Percentiles rank a stretch among this genome's conserved stretches.
Evolutionary conservation across 352 stramenopile genomes (phyloP).

Genomic region (Aphanomyces invadans): DNA sequence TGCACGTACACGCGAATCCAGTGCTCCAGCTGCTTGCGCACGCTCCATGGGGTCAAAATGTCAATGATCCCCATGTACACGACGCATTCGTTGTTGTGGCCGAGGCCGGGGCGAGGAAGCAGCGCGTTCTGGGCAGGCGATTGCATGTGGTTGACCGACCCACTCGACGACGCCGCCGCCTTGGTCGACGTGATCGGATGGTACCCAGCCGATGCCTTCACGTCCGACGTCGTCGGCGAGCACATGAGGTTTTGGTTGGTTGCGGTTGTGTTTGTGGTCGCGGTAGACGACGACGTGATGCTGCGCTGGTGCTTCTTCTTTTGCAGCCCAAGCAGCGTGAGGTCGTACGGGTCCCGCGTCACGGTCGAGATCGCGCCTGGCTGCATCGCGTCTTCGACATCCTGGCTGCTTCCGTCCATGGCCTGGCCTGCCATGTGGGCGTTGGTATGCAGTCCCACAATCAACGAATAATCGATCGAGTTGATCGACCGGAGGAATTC

Average conservation of each 20-base stretch:
- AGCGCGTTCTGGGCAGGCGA: too few relatives aligned
- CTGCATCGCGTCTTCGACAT: background rate
- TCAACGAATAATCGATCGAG: conserved; percentile 96
- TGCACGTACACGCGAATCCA: conserved; percentile 76
- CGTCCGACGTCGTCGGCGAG: background rate
- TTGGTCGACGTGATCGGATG: conserved; percentile 4
- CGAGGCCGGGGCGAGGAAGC: background rate
- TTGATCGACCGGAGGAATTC: conserved; percentile 92
- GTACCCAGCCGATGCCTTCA: background rate
- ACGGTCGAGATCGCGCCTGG: background rate
- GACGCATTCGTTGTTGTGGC: conserved; percentile 44
- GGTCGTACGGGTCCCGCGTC: background rate
- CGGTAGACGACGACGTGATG: background rate
- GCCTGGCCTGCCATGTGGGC: background rate
- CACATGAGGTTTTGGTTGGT: background rate
- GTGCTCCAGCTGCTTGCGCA: conserved; percentile 88
- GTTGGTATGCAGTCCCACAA: conserved; percentile 82
- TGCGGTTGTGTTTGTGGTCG: too few relatives aligned
- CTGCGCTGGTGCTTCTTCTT: background rate
- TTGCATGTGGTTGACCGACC: too few relatives aligned
- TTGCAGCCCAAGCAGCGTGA: background rate
- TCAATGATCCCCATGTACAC: conserved; percentile 97
- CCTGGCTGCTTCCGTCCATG: background rate
- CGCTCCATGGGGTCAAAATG: conserved; percentile 93
- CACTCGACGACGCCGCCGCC: too few relatives aligned